Evolutionary conservation across 306 rosid genomes (phyloP), one percentile per base, ranked within the genome.

Genomic region (Luffa acutangula): DNA sequence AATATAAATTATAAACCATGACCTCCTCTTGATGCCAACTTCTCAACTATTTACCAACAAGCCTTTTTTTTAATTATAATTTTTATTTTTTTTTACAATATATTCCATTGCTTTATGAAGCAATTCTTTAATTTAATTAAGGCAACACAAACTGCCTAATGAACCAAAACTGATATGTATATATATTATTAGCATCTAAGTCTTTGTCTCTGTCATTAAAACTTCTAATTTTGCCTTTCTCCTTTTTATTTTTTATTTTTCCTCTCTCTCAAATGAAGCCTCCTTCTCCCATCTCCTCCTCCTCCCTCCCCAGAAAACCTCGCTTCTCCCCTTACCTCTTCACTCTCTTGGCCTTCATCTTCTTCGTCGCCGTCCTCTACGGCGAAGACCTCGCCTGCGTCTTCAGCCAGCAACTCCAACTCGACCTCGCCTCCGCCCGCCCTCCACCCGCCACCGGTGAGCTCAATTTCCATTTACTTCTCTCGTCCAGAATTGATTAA

Each of bases 281-380:
- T 37, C 87, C 81, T 18, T 57, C 75, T 31, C 83, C 86, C 18
- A 78, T 82, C 21, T 84, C 96, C 31, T 65, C 96, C n/a, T 67
- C 90, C 17, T 82, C 90, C 12, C 60, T 88, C 5, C 85, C 87
- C 45, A 81, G 82, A 51, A 95, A 87, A 56, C 63, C 80, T 80
- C 93, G 97, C 1, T 87, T 93, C 87, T 89, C 96, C 21, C 91
- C 97, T 0, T 93, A 84, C 76, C 91, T 95, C 63, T 82, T 93
- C 84, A 86, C 93, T 77, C 83, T 95, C 13, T 34, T 95, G 6
- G 85, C 81, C 69, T 91, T 95, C 93, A 86, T 93, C 15, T 67
- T 95, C 90, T 90, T 95, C 79, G 96, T 90, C 70, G 36, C 88
- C 17, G 36, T 91, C 37, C 92, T 95, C 88, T 90, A 92, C 79